A percentile compares a stretch with the other conserved stretches of the same genome.
phyloP scores from a whole-genome alignment of 176 grass and related monocot species.

The Phragmites australis region DNA sequence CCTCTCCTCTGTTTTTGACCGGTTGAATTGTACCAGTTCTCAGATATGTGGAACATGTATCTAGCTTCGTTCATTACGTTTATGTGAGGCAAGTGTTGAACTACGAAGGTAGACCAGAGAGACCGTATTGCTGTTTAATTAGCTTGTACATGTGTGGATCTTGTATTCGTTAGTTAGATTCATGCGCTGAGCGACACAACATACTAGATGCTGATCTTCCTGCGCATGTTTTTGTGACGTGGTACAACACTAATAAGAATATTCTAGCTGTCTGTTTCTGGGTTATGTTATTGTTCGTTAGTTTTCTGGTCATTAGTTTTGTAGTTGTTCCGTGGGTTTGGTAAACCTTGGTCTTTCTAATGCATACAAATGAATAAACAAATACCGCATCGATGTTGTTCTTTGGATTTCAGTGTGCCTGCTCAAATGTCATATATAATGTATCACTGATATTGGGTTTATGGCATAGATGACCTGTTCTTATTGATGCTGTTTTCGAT shows the following conservation, averaged over 20 bases:
- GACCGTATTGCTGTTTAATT: neutral
- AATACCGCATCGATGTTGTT: neutral
- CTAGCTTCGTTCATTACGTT: neutral
- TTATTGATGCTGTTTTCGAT: neutral
- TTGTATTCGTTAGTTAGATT: neutral
- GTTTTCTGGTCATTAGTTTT: slow-evolving; percentile 28
- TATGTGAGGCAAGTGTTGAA: neutral
- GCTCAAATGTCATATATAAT: neutral
- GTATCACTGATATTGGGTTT: neutral
- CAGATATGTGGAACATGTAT: neutral
- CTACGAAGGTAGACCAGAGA: neutral
- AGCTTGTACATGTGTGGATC: neutral
- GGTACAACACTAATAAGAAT: neutral
- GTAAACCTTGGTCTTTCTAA: neutral
- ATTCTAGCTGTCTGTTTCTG: neutral
- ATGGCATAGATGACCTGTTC: neutral
- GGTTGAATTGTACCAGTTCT: neutral
- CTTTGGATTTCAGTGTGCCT: neutral
- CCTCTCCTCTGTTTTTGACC: neutral
- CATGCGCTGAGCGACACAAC: neutral
- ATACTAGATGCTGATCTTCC: slow-evolving; percentile 6
- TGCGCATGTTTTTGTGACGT: neutral
- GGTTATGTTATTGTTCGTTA: slow-evolving; percentile 18
- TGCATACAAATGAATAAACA: neutral
- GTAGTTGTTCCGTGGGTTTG: neutral